These are phyloP conservation scores for Chimonanthus praecox DNA, from an alignment of 164 flowering plant genomes.

Conservation along the genomic window DNA sequence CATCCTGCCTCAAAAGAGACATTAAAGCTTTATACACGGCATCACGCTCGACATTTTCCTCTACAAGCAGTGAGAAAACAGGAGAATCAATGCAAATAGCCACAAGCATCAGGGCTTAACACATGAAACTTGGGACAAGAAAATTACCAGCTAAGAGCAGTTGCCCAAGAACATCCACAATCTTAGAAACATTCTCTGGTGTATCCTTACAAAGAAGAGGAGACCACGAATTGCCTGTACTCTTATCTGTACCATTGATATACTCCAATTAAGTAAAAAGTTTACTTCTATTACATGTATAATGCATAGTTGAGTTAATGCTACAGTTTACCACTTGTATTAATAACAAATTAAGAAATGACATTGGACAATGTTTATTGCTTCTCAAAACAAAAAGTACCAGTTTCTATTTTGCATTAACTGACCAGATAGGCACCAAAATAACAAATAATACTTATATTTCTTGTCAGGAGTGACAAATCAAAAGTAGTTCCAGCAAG, in stretches of 20 bases:
- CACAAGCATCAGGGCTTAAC: background rate
- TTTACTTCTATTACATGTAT: too few relatives aligned
- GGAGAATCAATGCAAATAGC: background rate
- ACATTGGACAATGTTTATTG: too few relatives aligned
- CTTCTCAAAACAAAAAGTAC: too few relatives aligned
- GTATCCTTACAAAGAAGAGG: slow-evolving; percentile 92
- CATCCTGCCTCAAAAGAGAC: slow-evolving; percentile 89
- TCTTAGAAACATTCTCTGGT: slow-evolving; percentile 71
- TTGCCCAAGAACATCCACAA: slow-evolving; percentile 82
- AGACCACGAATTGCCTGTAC: slow-evolving; percentile 97
- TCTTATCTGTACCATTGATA: slow-evolving; percentile 48
- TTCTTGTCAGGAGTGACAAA: too few relatives aligned
- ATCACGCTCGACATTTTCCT: slow-evolving; percentile 95
- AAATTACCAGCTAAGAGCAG: slow-evolving; percentile 65
- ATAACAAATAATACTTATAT: too few relatives aligned
- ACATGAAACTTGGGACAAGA: background rate
- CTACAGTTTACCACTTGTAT: too few relatives aligned
- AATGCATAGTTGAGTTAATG: too few relatives aligned
- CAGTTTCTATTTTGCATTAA: too few relatives aligned
- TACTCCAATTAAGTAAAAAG: background rate
- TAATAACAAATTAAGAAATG: too few relatives aligned
- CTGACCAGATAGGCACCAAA: background rate
- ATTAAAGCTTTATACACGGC: slow-evolving; percentile 89
- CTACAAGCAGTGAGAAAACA: slow-evolving; percentile 27
- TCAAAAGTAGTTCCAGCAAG: background rate